Conservation (phyloP, 2,329 filamentous ascomycete genomes). For the Colletotrichum endophyticum region DNA sequence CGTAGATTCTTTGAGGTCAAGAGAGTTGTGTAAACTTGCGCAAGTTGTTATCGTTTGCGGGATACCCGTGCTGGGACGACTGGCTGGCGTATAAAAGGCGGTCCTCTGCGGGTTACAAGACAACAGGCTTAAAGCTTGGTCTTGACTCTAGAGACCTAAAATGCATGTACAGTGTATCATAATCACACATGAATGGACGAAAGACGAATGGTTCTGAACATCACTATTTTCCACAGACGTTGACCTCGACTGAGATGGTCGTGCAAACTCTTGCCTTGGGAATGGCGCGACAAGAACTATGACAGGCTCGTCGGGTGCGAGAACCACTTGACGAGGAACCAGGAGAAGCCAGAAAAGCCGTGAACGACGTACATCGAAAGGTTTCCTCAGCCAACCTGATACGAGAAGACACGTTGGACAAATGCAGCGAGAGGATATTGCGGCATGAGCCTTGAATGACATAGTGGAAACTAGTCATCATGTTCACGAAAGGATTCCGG, state of each 20-base stretch:
- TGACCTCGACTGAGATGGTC: not conserved
- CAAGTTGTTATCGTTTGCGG: not conserved
- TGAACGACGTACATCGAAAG: not conserved
- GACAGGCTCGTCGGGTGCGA: not conserved
- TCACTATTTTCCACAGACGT: not conserved
- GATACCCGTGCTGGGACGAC: conserved; percentile 6
- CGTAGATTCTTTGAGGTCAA: conserved; percentile 96
- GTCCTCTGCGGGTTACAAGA: not conserved
- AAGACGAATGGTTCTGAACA: not conserved
- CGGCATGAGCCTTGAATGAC: not conserved
- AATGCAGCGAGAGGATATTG: not conserved
- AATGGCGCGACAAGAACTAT: not conserved
- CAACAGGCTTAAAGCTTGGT: not conserved
- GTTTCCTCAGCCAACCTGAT: not conserved
- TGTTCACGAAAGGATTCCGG: not conserved
- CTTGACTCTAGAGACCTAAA: not conserved
- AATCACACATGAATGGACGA: conserved; percentile 12
- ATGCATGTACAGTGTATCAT: conserved; percentile 12
- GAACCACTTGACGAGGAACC: not conserved
- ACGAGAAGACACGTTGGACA: not conserved
- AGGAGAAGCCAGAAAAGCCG: not conserved
- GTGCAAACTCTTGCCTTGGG: not conserved
- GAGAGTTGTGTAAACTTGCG: conserved; percentile 61
- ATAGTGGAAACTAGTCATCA: not conserved
- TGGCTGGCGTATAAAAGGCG: not conserved